Conservation (phyloP, 768 basidiomycete species). For the Tephrocybe sp. region DNA sequence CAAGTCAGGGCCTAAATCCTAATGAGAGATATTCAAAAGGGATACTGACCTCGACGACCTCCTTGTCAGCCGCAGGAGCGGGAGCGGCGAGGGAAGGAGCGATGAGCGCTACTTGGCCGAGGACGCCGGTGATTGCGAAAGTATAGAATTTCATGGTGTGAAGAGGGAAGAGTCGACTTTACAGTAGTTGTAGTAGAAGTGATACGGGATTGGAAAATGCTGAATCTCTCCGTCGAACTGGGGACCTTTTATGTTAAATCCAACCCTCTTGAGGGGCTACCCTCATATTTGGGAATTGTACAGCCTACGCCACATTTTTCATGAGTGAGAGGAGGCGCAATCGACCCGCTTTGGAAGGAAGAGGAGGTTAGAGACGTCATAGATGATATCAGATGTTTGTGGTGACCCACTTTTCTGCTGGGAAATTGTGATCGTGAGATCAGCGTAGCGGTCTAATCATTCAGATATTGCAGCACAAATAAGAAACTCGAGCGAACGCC, state of each 20-base stretch:
- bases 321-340: not conserved
- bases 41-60: not conserved
- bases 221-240: not conserved
- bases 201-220: too few relatives aligned
- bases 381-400: too few relatives aligned
- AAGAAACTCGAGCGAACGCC: too few relatives aligned
- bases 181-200: not conserved
- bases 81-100: not conserved
- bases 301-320: not conserved
- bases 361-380: not conserved
- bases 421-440: too few relatives aligned
- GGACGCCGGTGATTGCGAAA: not conserved
- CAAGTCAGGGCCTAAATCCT: not conserved
- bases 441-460: too few relatives aligned
- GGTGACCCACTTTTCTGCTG: too few relatives aligned
- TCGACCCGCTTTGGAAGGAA: not conserved
- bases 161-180: too few relatives aligned
- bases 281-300: not conserved
- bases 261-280: not conserved
- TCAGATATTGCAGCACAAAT: too few relatives aligned
- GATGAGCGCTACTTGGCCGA: not conserved
- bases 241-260: not conserved
- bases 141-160: not conserved
- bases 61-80: too few relatives aligned
- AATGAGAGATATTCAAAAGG: not conserved